Conservation (phyloP, 345 rosid species). For the Chamaenerion angustifolium region DNA sequence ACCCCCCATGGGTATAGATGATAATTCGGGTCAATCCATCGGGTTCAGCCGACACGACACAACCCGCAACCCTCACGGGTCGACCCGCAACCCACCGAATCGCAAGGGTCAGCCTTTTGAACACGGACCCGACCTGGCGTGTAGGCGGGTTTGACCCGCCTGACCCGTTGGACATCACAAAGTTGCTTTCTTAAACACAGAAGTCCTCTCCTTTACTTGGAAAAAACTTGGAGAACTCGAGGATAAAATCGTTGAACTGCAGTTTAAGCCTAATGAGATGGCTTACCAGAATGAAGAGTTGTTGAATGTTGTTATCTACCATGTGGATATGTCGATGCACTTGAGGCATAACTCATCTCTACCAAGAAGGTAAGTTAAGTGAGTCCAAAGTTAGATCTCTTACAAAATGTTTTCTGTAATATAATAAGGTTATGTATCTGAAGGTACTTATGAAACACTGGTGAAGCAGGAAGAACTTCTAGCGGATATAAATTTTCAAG, state of each 20-base stretch:
- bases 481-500: slow-evolving; percentile 59
- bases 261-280: slow-evolving; percentile 51
- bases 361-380: slow-evolving; percentile 46
- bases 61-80: too few relatives aligned
- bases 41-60: too few relatives aligned
- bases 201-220: slow-evolving; percentile 33
- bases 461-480: slow-evolving; percentile 78
- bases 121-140: too few relatives aligned
- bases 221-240: slow-evolving; percentile 60
- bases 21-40: too few relatives aligned
- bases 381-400: not conserved
- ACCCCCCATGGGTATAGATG: too few relatives aligned
- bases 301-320: slow-evolving; percentile 69
- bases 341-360: slow-evolving; percentile 77
- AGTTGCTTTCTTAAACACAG: slow-evolving; percentile 17
- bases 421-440: not conserved
- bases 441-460: slow-evolving; percentile 78
- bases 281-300: slow-evolving; percentile 79
- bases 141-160: too few relatives aligned
- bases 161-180: too few relatives aligned
- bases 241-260: slow-evolving; percentile 49
- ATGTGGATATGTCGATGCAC: slow-evolving; percentile 67
- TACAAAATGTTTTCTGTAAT: not conserved
- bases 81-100: too few relatives aligned
- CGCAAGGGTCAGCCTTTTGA: too few relatives aligned